These are phyloP conservation scores for Globisporangium uncinulatum DNA, from an alignment of 352 stramenopile genomes.

Conservation along the genomic window DNA sequence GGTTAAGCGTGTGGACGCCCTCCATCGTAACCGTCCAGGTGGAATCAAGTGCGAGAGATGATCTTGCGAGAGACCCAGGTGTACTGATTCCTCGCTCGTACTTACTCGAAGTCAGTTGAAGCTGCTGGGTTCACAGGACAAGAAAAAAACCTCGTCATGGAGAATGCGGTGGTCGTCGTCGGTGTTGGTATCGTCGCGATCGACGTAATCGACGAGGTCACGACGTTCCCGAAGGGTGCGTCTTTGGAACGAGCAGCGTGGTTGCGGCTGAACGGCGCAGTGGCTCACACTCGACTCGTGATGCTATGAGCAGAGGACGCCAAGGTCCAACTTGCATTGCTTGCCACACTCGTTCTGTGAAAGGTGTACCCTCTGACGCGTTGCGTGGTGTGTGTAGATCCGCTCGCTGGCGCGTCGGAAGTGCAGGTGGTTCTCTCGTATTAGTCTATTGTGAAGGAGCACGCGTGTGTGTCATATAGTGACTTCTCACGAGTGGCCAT, in stretches of 20 bases:
- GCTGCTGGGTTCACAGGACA: neutral
- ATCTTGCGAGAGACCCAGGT: neutral
- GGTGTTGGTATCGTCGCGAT: slow-evolving; percentile 68
- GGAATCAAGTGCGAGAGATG: neutral
- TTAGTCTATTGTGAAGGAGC: no score
- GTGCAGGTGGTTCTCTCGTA: slow-evolving; percentile 22
- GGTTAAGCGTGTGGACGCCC: no score
- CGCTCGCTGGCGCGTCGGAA: slow-evolving; percentile 43
- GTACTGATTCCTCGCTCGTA: neutral
- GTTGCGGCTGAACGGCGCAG: no score
- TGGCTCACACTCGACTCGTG: neutral
- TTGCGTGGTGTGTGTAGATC: slow-evolving; percentile 19
- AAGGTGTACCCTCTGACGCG: no score
- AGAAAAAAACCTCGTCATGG: neutral
- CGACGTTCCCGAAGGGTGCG: slow-evolving; percentile 46
- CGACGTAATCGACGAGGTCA: slow-evolving; percentile 64
- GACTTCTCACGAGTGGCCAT: neutral
- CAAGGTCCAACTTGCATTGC: slow-evolving; percentile 26
- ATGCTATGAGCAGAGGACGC: slow-evolving; percentile 33
- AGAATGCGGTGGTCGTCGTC: slow-evolving; percentile 41
- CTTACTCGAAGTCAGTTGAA: slow-evolving; percentile 6
- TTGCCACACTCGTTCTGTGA: neutral
- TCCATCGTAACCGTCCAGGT: neutral
- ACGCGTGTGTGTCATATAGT: neutral
- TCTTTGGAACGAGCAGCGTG: neutral